These are phyloP conservation scores for Rhizopogon parksii DNA, from an alignment of 1,284 basidiomycete genomes.

Conservation along the genomic window DNA sequence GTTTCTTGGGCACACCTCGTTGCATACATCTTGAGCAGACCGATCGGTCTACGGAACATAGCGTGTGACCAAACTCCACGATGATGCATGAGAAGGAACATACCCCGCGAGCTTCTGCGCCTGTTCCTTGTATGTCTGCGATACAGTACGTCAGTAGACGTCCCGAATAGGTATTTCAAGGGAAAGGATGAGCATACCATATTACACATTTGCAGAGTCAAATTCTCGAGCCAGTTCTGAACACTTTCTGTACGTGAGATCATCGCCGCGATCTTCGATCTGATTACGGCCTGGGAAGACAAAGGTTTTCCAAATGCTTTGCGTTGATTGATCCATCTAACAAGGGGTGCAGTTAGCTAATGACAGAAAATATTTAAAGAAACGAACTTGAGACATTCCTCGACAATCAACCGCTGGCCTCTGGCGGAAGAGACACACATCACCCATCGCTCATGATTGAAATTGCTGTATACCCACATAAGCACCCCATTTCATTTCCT, in stretches of 20 bases:
- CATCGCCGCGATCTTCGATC: slow-evolving; percentile 80
- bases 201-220: slow-evolving; percentile 43
- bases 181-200: slow-evolving; percentile 9
- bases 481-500: background rate
- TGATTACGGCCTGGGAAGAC: slow-evolving; percentile 76
- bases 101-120: slow-evolving; percentile 20
- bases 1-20: slow-evolving; percentile 29
- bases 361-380: background rate
- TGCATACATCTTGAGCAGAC: slow-evolving; percentile 32
- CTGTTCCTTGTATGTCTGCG: slow-evolving; percentile 42
- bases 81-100: background rate
- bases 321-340: slow-evolving; percentile 69
- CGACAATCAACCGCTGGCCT: slow-evolving; percentile 46
- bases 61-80: background rate
- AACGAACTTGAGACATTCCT: slow-evolving; percentile 63
- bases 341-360: slow-evolving; percentile 1
- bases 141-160: background rate
- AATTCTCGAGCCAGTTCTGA: slow-evolving; percentile 62
- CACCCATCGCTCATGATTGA: slow-evolving; percentile 73
- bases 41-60: slow-evolving; percentile 29
- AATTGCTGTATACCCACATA: slow-evolving; percentile 39
- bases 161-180: background rate
- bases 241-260: slow-evolving; percentile 68
- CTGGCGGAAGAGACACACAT: slow-evolving; percentile 61
- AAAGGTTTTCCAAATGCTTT: slow-evolving; percentile 86